Evolutionary conservation across 768 basidiomycete species (phyloP).

Genomic region (Kwoniella bestiolae): DNA sequence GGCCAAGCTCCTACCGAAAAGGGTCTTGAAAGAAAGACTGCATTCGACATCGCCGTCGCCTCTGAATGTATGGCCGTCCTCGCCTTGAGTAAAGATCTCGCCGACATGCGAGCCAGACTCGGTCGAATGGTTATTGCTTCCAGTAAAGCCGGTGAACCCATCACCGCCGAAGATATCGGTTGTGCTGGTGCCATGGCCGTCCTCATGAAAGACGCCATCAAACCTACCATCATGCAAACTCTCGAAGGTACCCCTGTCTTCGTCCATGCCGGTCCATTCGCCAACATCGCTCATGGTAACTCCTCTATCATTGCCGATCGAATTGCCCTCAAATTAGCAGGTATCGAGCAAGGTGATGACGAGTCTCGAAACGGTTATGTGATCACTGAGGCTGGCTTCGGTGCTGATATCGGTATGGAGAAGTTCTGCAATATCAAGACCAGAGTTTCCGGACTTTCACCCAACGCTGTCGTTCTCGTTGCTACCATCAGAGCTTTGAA

Average conservation of each 20-base stretch:
- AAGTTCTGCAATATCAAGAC: slow-evolving; percentile 99
- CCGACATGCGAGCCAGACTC: slow-evolving; percentile 79
- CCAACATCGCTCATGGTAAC: slow-evolving; percentile 97
- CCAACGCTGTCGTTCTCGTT: slow-evolving; percentile 93
- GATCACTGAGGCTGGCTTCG: slow-evolving; percentile 97
- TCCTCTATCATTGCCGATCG: slow-evolving; percentile 98
- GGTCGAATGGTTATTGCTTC: slow-evolving; percentile 98
- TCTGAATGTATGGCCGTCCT: slow-evolving; percentile 98
- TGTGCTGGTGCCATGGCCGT: slow-evolving; percentile 94
- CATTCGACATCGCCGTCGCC: slow-evolving; percentile 96
- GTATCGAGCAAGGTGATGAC: slow-evolving; percentile 87
- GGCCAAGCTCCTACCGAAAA: slow-evolving; percentile 89
- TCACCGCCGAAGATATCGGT: slow-evolving; percentile 96
- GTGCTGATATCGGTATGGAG: slow-evolving; percentile 85
- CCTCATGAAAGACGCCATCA: slow-evolving; percentile 98
- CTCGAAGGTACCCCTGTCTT: slow-evolving; percentile 98
- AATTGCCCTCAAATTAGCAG: slow-evolving; percentile 94
- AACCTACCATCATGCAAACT: slow-evolving; percentile 98
- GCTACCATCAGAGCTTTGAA: slow-evolving; percentile 97
- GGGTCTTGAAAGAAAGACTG: slow-evolving; percentile 83
- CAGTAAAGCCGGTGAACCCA: slow-evolving; percentile 82
- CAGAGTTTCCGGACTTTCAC: slow-evolving; percentile 85
- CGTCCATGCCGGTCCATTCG: slow-evolving; percentile 97
- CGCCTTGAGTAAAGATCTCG: slow-evolving; percentile 81
- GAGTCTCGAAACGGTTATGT: slow-evolving; percentile 86